Evolutionary conservation across 352 stramenopile genomes (phyloP).

Genomic region (Phytophthora sojae): DNA sequence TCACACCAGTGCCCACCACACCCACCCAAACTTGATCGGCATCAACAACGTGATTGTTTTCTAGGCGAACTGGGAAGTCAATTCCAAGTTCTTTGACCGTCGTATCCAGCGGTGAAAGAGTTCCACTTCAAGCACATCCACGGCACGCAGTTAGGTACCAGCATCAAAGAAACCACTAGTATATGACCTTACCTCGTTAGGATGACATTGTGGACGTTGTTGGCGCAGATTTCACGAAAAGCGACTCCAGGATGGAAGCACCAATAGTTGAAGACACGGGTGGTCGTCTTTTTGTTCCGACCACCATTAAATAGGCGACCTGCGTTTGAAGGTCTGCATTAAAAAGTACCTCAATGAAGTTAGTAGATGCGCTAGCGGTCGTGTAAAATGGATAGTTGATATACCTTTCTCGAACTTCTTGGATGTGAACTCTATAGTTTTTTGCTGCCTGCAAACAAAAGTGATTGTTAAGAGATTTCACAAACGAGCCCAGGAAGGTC

Average conservation of each 20-base stretch:
- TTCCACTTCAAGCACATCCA: conserved; percentile 84
- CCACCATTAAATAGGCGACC: conserved; percentile 58
- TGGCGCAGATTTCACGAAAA: conserved; percentile 94
- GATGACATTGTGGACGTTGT: conserved; percentile 92
- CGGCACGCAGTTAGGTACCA: conserved; percentile 9
- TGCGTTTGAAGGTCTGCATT: conserved; percentile 42
- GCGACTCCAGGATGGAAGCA: conserved; percentile 98
- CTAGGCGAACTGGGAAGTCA: conserved; percentile 95
- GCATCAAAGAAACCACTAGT: not conserved
- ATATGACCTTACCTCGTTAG: conserved; percentile 74
- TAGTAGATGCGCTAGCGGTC: not conserved
- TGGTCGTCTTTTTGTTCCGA: conserved; percentile 64
- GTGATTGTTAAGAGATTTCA: not conserved
- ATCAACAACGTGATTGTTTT: conserved; percentile 98
- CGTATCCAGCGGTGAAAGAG: conserved; percentile 96
- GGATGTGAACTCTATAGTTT: conserved; percentile 90
- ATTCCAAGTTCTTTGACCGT: conserved; percentile 97
- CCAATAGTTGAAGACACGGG: conserved; percentile 97
- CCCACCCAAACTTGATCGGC: conserved; percentile 88
- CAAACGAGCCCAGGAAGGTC: not conserved
- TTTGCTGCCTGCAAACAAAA: conserved; percentile 55
- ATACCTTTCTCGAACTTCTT: conserved; percentile 87
- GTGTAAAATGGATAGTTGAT: conserved; percentile 32
- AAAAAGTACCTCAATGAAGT: not conserved
- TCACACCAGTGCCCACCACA: conserved; percentile 94